A percentile compares a stretch with the other conserved stretches of the same genome.
phyloP scores from a whole-genome alignment of 768 basidiomycete genomes.

The Pleurotus tuoliensis region DNA sequence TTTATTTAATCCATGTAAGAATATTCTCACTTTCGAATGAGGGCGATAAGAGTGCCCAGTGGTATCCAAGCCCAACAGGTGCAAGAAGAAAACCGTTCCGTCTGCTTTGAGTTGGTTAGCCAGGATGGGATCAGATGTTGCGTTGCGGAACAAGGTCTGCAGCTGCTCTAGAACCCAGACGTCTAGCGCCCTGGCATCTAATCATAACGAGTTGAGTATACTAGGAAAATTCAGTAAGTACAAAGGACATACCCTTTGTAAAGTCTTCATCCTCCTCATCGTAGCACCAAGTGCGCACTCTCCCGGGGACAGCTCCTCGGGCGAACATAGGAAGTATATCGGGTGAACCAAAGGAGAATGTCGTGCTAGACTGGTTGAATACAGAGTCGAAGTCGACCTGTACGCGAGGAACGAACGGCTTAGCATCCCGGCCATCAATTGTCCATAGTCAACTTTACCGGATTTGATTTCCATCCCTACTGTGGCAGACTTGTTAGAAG shows the following conservation, averaged over 20 bases:
- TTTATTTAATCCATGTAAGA: too few species aligned
- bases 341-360: slow-evolving; percentile 83
- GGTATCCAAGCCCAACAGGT: slow-evolving; percentile 80
- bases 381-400: slow-evolving; percentile 82
- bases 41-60: slow-evolving; percentile 87
- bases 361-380: slow-evolving; percentile 75
- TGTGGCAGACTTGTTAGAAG: slow-evolving; percentile 9
- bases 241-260: slow-evolving; percentile 56
- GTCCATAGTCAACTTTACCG: slow-evolving; percentile 33
- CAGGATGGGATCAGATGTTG: slow-evolving; percentile 47
- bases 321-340: slow-evolving; percentile 89
- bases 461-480: slow-evolving; percentile 85
- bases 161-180: slow-evolving; percentile 77
- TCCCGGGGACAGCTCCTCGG: slow-evolving; percentile 64
- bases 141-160: slow-evolving; percentile 56
- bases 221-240: not conserved
- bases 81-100: slow-evolving; percentile 76
- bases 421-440: too few species aligned
- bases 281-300: slow-evolving; percentile 75
- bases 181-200: slow-evolving; percentile 76
- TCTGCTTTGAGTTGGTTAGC: slow-evolving; percentile 48
- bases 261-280: slow-evolving; percentile 80
- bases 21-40: slow-evolving; percentile 54
- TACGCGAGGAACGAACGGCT: slow-evolving; percentile 13
- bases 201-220: not conserved